A percentile compares a stretch with the other conserved stretches of the same genome.
Conservation (phyloP, 139 green algal genomes). For the Tetradesmus obliquus region DNA sequence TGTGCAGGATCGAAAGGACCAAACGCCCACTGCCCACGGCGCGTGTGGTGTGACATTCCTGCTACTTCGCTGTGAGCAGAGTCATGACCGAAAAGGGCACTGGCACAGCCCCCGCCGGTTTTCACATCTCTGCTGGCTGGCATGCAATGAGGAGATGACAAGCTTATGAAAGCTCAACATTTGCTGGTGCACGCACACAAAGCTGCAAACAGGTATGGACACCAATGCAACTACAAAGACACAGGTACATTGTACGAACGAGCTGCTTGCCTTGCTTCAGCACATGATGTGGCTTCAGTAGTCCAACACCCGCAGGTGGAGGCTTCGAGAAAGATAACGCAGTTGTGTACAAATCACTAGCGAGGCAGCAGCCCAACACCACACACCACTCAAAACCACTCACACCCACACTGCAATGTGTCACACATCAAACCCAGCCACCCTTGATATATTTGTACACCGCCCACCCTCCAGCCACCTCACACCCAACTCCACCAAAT, state of each 20-base stretch:
- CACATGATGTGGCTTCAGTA: slow-evolving; percentile 33
- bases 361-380: background rate
- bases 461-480: too few species aligned
- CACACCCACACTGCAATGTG: too few species aligned
- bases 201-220: background rate
- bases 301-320: background rate
- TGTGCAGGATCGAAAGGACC: slow-evolving; percentile 46
- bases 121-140: slow-evolving; percentile 64
- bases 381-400: background rate
- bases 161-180: too few species aligned
- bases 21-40: background rate
- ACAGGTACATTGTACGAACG: background rate
- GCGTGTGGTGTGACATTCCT: slow-evolving; percentile 60
- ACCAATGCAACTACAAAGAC: background rate
- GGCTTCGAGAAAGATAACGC: slow-evolving; percentile 77
- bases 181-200: too few species aligned
- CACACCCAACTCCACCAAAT: background rate
- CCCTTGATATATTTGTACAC: too few species aligned
- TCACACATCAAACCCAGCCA: background rate
- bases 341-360: slow-evolving; percentile 70
- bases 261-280: slow-evolving; percentile 25
- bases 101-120: slow-evolving; percentile 26
- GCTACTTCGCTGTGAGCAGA: slow-evolving; percentile 62
- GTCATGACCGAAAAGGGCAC: slow-evolving; percentile 63
- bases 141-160: background rate